A percentile compares a stretch with the other conserved stretches of the same genome.
These are phyloP conservation scores for Mycena leptocephala DNA, from an alignment of 768 basidiomycete species.

Conservation along the genomic window DNA sequence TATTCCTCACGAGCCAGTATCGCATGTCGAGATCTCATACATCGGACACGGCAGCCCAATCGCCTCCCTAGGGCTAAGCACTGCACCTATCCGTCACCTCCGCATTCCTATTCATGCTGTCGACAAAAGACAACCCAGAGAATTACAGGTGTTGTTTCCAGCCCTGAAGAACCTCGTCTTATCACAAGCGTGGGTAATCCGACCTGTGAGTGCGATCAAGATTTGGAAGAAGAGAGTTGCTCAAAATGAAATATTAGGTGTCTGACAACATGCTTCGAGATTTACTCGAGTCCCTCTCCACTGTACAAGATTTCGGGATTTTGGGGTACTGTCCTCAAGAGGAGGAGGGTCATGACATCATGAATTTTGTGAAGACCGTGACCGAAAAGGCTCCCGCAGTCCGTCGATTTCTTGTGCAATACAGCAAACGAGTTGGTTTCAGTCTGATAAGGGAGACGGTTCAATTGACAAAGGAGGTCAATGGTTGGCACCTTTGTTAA, in stretches of 20 bases:
- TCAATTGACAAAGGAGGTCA: not conserved
- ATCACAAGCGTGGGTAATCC: not conserved
- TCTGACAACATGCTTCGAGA: not conserved
- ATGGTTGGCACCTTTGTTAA: slow-evolving; percentile 24
- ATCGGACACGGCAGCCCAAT: not conserved
- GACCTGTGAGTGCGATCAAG: not conserved
- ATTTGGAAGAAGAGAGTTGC: not conserved
- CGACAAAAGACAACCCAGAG: not conserved
- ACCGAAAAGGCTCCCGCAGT: slow-evolving; percentile 7
- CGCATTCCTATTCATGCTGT: slow-evolving; percentile 16
- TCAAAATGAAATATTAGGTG: not conserved
- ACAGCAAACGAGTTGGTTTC: not conserved
- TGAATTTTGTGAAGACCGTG: not conserved
- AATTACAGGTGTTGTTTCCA: slow-evolving; percentile 14
- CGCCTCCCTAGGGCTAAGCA: slow-evolving; percentile 7
- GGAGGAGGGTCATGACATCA: not conserved
- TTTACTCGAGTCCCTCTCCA: too few relatives aligned
- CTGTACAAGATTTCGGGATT: too few relatives aligned
- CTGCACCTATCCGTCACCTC: slow-evolving; percentile 5
- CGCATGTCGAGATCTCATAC: slow-evolving; percentile 11
- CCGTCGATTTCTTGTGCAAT: not conserved
- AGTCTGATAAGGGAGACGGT: not conserved
- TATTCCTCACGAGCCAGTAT: slow-evolving; percentile 7
- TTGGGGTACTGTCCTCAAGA: too few relatives aligned
- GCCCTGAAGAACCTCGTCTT: not conserved